Base-by-base conservation (phyloP, 805 yeast genomes). In the Metschnikowia cubensis region DNA sequence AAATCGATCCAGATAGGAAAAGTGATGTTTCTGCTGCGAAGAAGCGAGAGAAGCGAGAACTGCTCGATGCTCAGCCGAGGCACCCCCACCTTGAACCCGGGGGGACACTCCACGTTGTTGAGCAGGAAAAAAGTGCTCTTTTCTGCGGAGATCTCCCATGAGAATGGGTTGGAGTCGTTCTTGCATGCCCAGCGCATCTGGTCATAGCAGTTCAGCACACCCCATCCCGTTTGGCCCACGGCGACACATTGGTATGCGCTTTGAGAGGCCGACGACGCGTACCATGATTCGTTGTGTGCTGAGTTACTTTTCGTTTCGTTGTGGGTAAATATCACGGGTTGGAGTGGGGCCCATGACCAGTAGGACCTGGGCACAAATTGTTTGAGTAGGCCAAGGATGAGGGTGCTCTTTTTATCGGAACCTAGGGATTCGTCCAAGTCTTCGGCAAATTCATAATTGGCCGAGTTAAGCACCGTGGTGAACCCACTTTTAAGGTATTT, bases 261-360 rank as follows among this genome's bases (percentile, higher is more conserved):
- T 15, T 59, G 61, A 13, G 50, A 41, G 15, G 33, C 36, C 37
- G 38, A 45, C 21, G 43, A 22, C 2, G 35, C 20, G 13, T 47
- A 55, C 59, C 59, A 53, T 18, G 38, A 25, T 29, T 45, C 51
- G 39, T 36, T 37, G 11, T 51, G 51, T 10, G 15, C 11, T 34
- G 50, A 45, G n/a, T 36, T 50, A 14, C 36, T 47, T 15, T 31
- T 25, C n/a, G 42, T 44, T 37, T 35, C 33, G 47, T 33, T 56
- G 45, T 33, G 35, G 35, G n/a, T 13, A 18, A 20, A 53, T 45
- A n/a, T 54, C 46, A 17, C 43, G 53, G 57, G 34, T 59, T 85
- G 79, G 8, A 67, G 64, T 0, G 73, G 60, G 0, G 75, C 78
- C 97, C 97, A 90, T 1, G 92, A 78, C 97, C 97, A 90, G 35